Conservation (phyloP, 805 yeast genomes). For the Yamadazyma akitaensis region DNA sequence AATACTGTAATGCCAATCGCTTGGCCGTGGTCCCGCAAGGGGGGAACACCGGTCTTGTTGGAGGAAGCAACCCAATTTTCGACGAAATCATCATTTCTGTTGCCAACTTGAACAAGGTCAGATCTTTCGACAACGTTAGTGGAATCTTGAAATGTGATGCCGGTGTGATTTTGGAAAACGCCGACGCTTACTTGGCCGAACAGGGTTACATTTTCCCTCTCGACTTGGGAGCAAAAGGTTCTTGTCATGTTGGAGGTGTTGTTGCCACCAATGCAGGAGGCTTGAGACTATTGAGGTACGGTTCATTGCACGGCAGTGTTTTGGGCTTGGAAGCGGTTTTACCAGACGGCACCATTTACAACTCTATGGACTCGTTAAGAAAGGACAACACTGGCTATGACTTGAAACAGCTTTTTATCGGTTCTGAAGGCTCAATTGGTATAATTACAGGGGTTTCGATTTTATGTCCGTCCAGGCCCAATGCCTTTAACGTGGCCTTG, state of each 20-base stretch:
- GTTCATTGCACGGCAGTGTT: conserved; percentile 89
- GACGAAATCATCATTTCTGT: conserved; percentile 82
- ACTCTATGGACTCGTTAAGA: conserved; percentile 80
- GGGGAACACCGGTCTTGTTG: conserved; percentile 95
- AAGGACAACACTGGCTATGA: conserved; percentile 97
- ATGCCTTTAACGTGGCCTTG: conserved; percentile 82
- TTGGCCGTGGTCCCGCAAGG: conserved; percentile 95
- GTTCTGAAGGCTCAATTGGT: conserved; percentile 92
- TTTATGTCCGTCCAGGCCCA: conserved; percentile 85
- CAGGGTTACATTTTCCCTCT: conserved; percentile 89
- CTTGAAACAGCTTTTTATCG: conserved; percentile 86
- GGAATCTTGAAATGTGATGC: conserved; percentile 90
- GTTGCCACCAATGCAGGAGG: conserved; percentile 98
- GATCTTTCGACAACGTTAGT: conserved; percentile 76
- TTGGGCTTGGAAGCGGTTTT: conserved; percentile 90
- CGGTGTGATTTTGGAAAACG: conserved; percentile 83
- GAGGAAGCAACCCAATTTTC: conserved; percentile 89
- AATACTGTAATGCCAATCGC: conserved; percentile 72
- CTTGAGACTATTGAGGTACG: conserved; percentile 78
- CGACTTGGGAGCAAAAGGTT: conserved; percentile 95
- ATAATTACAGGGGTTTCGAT: conserved; percentile 87
- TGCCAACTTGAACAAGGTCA: conserved; percentile 66
- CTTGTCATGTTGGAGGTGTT: conserved; percentile 93
- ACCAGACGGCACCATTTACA: conserved; percentile 79
- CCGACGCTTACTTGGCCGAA: conserved; percentile 74